Percentiles rank a stretch among this genome's conserved stretches.
These are phyloP conservation scores for Solanum chmielewskii DNA, from an alignment of 257 asterid genomes.

Conservation along the genomic window DNA sequence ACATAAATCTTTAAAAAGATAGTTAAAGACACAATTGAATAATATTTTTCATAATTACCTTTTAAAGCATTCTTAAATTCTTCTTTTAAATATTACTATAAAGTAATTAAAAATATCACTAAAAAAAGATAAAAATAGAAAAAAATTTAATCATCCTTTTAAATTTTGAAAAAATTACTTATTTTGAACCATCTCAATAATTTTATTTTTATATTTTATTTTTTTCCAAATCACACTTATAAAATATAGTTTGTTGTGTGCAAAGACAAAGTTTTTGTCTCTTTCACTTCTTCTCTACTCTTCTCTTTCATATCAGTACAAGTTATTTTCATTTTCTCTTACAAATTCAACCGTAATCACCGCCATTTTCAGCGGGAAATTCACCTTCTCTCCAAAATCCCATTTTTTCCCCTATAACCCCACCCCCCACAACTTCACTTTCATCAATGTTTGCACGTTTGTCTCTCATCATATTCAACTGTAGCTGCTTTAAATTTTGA, in stretches of 20 bases:
- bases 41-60: no score
- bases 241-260: background rate
- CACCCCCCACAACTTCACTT: background rate
- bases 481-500: background rate
- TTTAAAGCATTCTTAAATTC: background rate
- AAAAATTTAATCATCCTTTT: no score
- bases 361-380: conserved; percentile 67
- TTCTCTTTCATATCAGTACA: background rate
- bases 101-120: background rate
- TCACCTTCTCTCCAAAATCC: background rate
- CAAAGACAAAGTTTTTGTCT: conserved; percentile 29
- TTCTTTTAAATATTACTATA: no score
- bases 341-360: conserved; percentile 36
- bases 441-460: background rate
- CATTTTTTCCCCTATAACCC: background rate
- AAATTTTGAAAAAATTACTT: no score
- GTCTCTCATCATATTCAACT: background rate
- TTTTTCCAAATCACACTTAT: no score
- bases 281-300: conserved; percentile 1
- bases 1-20: no score
- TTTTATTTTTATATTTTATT: no score
- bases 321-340: background rate
- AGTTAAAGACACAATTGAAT: no score
- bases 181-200: background rate
- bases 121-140: background rate